Conservation (phyloP, 768 basidiomycete species). For the Phaeotremella fagi region DNA sequence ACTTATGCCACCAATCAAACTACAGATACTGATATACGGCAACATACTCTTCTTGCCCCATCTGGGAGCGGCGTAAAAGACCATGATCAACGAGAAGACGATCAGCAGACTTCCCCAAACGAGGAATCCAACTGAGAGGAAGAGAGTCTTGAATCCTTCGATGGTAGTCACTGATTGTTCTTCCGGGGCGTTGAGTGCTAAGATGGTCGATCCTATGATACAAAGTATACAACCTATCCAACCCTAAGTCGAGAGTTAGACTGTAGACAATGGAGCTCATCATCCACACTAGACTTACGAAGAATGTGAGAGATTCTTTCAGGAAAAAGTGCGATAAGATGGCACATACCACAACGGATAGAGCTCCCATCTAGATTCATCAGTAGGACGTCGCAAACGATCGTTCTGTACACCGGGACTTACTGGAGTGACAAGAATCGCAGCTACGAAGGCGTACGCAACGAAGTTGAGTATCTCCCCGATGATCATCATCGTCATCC, state of each 20-base stretch:
- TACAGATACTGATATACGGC: slow-evolving; percentile 77
- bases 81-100: slow-evolving; percentile 9
- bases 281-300: slow-evolving; percentile 48
- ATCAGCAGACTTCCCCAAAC: slow-evolving; percentile 56
- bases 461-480: slow-evolving; percentile 54
- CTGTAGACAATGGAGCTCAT: neutral
- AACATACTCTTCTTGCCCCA: slow-evolving; percentile 91
- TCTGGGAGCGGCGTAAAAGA: slow-evolving; percentile 49
- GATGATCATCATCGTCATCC: slow-evolving; percentile 92
- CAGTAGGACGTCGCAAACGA: too few relatives aligned
- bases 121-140: slow-evolving; percentile 78
- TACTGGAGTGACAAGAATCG: slow-evolving; percentile 92
- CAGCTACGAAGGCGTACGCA: slow-evolving; percentile 71
- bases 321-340: slow-evolving; percentile 89
- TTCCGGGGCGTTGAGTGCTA: slow-evolving; percentile 69
- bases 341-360: slow-evolving; percentile 93
- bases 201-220: slow-evolving; percentile 80
- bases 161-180: slow-evolving; percentile 46
- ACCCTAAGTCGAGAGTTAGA: slow-evolving; percentile 51
- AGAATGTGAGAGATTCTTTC: slow-evolving; percentile 85
- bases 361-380: slow-evolving; percentile 90
- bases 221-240: slow-evolving; percentile 92
- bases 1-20: slow-evolving; percentile 78
- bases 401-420: too few relatives aligned
- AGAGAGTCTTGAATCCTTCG: slow-evolving; percentile 66